Base-by-base conservation (phyloP, 805 yeast species). In the Yarrowia sp. region DNA sequence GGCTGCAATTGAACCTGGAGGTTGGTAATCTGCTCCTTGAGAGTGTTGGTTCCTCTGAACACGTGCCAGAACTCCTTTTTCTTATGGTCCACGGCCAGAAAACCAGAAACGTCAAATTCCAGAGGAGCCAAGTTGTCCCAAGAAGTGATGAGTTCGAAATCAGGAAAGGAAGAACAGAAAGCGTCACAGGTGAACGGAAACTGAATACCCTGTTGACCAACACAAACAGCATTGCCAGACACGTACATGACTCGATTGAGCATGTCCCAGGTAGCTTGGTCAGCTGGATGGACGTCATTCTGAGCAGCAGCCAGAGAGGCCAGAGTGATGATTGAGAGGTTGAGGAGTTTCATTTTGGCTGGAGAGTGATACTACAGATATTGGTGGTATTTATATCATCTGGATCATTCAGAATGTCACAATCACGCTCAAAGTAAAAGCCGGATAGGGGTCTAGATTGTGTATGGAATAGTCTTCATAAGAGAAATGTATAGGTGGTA, bases 21-120 rank as follows among this genome's bases (percentile, higher is more conserved):
- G 38, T 47, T 32, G 38, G 51, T 47, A 22, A 47, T 15, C 9
- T 32, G 38, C n/a, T 47, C 38, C 22, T 47, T 47, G 51, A 47
- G 38, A 4, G 51, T 47, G 28, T n/a, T 32, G 22, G 51, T 47
- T 7, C 51, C 51, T 15, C 51, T 18, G n/a, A 47, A 47, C 18
- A 47, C 51, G 38, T 47, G 51, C 51, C 51, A 47, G 51, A 47
- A 47, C 38, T 32, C 51, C 51, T 47, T 47, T 32, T 22, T 17
- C 28, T 47, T 47, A 36, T 47, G 51, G 51, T 47, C 38, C 14
- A 47, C 38, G 9, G 51, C 51, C 51, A 47, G 51, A 13, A 47
- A 47, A 1, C 51, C 51, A 1, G 51, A 47, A 9, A 47, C 22
- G 38, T n/a, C 38, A 32, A 47, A 47, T 8, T 47, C 51, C 18